These are phyloP conservation scores for Macroventuria anomochaeta DNA, from an alignment of 2,329 filamentous ascomycete species.

Conservation along the genomic window DNA sequence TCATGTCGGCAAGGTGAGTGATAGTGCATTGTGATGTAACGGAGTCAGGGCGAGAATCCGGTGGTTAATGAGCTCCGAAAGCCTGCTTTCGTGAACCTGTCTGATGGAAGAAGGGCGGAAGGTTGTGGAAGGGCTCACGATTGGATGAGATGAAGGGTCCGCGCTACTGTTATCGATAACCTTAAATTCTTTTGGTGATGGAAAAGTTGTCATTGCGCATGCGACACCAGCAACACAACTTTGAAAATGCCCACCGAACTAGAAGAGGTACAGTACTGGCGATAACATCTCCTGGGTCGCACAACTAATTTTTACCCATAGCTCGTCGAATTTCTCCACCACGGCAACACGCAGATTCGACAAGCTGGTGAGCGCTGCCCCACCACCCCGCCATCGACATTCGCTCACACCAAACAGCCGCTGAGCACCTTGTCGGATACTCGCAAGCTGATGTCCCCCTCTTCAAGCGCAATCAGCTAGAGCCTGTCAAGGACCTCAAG, in stretches of 20 bases:
- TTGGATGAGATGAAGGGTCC: neutral
- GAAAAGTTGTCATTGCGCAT: constrained; percentile 38
- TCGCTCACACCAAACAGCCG: constrained; percentile 60
- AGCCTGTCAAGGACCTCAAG: constrained; percentile 86
- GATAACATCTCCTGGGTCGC: neutral
- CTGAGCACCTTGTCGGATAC: constrained; percentile 86
- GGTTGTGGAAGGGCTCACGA: constrained; percentile 2
- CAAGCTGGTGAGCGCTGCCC: constrained; percentile 66
- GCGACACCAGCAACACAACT: constrained; percentile 19
- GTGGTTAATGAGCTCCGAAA: neutral
- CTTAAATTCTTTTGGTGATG: constrained; percentile 24
- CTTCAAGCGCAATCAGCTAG: constrained; percentile 81
- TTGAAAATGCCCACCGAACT: constrained; percentile 57
- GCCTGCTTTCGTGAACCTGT: too few relatives aligned
- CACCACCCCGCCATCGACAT: constrained; percentile 30
- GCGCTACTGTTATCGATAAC: constrained; percentile 44
- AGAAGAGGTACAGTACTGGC: constrained; percentile 52
- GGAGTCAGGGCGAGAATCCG: neutral
- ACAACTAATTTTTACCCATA: constrained; percentile 45
- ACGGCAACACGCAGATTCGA: constrained; percentile 89
- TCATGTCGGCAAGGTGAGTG: too few relatives aligned
- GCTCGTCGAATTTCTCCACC: constrained; percentile 92
- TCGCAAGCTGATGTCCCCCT: constrained; percentile 76
- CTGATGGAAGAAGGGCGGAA: constrained; percentile 3
- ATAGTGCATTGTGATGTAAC: too few relatives aligned